Base-by-base conservation (phyloP, 805 yeast species). In the Candida ulmi region DNA sequence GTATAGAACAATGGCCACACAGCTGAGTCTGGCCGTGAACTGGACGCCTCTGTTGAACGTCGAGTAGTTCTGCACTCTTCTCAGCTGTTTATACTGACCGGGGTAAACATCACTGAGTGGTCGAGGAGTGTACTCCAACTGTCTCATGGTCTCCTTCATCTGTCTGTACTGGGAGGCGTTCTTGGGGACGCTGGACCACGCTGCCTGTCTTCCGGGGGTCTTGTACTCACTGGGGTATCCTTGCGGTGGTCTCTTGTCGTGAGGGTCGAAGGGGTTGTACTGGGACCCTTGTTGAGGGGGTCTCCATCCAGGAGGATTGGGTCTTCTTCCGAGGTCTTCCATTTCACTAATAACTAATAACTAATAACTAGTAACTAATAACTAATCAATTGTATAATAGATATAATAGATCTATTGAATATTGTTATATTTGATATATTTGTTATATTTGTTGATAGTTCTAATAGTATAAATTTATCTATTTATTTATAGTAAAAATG, bases 141-240 rank as follows among this genome's bases (percentile, higher is more conserved):
- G 67, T 44, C 74, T 74, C 85, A 87, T 80, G n/a, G 85, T 80
- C 37, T 82, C 80, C 51, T 81, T 73, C 50, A 84, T 77, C 50
- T 72, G 75, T 46, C 77, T 73, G 55, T 78, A 82, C 57, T 82
- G 87, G 1, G 81, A 69, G 7, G 86, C 79, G 49, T 74, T 78
- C 48, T 70, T 70, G 4, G 90, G 88, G n/a, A 79, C 61, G 8
- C 72, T 62, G 8, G 77, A 64, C 62, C 76, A 78, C 16, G 61
- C 57, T 21, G 83, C 78, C 25, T 74, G 68, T 31, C 68, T 65
- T 1, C 85, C 80, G 0, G 93, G 91, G 1, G 80, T 62, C 41
- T 74, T 69, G 63, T 71, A 87, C 57, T 86, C 95, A 19, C 88
- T 80, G 1, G 95, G 95, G 47, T 87, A 86, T 2, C 95, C 95